A percentile compares a stretch with the other conserved stretches of the same genome.
Evolutionary conservation across 257 asterid genomes (phyloP).

Genomic region (Gardenia jasminoides): DNA sequence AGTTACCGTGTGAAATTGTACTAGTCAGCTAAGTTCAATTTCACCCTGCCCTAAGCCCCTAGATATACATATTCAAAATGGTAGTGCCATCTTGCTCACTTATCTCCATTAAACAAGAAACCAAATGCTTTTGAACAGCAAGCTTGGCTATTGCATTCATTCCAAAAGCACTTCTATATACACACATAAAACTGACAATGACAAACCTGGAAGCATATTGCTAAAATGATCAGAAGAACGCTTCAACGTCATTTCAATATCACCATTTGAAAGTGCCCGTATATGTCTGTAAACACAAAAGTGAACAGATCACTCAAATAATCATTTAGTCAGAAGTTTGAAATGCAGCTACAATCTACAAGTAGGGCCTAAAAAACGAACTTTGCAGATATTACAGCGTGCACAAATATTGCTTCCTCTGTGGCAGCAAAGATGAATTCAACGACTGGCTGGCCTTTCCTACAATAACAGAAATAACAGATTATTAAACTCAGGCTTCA

Average conservation of each 20-base stretch:
- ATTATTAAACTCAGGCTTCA: conserved; percentile 23
- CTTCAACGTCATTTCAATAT: conserved; percentile 66
- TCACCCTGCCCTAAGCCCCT: not conserved
- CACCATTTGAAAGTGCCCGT: conserved; percentile 77
- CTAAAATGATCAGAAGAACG: conserved; percentile 44
- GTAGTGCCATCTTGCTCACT: not conserved
- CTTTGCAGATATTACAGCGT: conserved; percentile 89
- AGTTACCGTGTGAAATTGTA: not conserved
- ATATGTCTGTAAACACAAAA: conserved; percentile 61
- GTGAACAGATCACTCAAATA: conserved; percentile 5
- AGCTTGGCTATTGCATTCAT: not conserved
- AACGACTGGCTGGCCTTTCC: conserved; percentile 95
- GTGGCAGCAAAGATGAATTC: conserved; percentile 94
- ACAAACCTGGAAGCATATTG: conserved; percentile 66
- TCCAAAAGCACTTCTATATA: conserved; percentile 7
- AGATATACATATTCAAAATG: no score
- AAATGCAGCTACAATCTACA: conserved; percentile 12
- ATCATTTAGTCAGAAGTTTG: conserved; percentile 14
- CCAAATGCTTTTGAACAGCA: not conserved
- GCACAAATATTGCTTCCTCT: conserved; percentile 91
- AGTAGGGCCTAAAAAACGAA: conserved; percentile 30
- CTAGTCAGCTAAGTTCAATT: not conserved
- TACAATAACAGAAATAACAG: conserved; percentile 41
- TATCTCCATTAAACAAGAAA: not conserved
- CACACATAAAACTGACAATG: not conserved